Base-by-base conservation (phyloP, 2,329 filamentous ascomycete species). In the Meredithiella fracta region DNA sequence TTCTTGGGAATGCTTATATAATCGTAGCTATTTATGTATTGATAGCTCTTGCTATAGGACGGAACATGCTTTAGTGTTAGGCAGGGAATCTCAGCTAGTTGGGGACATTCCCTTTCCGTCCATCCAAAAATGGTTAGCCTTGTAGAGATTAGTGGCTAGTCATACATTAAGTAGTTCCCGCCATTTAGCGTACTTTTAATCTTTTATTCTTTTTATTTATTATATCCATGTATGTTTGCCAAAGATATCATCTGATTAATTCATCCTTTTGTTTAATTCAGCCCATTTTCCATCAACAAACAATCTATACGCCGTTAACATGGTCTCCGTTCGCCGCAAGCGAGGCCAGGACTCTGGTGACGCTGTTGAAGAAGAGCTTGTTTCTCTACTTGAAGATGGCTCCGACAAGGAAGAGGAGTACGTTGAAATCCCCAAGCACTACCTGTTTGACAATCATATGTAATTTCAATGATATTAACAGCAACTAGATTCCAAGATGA, bases 331-430 rank as follows among this genome's bases (percentile, higher is more conserved):
- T 63, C 73, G 74, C 40, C 15, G 40, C 63, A 77, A 77, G 73
- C 73, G 73, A 69, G 75, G 74, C 70, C 71, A 73, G 62, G 72
- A 60, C 63, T 54, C 63, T 63, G 62, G 71, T 23, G 73, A 75
- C 11, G n/a, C 9, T n/a, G 11, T n/a, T 61, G 72, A 74, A 64
- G 73, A 76, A 58, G 47, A 56, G 9, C 73, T 77, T 34, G 71
- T 77, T 59, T 75, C 74, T 59, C 72, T 77, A 55, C 74, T 74
- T 55, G 74, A 75, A 59, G 73, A 70, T 51, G 70, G 71, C 51
- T 72, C 74, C 59, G 72, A 70, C 47, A 72, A 74, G 63, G 73
- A 76, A 64, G 74, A 47, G 20, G 52, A 76, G 74, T 77, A 71
- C 71, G 74, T 65, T 50, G 34, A 8, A 5, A n/a, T 15, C 25